Evolutionary conservation across 2,329 filamentous ascomycete genomes (phyloP).

Genomic region (Rutstroemia sp.): DNA sequence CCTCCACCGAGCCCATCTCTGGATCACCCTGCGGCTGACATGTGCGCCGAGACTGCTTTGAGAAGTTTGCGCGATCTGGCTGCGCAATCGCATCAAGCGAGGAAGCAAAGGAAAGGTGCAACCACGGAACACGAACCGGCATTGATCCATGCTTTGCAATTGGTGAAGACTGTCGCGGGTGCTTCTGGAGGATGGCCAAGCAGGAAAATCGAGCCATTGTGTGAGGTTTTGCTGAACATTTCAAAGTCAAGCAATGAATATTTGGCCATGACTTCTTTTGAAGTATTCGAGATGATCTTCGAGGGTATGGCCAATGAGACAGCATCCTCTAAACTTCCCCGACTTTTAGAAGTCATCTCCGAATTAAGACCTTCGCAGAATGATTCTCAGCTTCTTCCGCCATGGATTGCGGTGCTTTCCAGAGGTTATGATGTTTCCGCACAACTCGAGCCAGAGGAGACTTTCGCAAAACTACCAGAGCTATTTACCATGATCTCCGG

Average conservation of each 20-base stretch:
- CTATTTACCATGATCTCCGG: conserved; percentile 72
- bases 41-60: conserved; percentile 89
- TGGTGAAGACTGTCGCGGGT: conserved; percentile 82
- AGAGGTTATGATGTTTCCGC: conserved; percentile 90
- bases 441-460: conserved; percentile 81
- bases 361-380: conserved; percentile 87
- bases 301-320: conserved; percentile 82
- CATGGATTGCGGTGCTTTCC: conserved; percentile 94
- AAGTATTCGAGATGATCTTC: conserved; percentile 97
- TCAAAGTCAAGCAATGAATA: conserved; percentile 89
- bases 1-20: conserved; percentile 86
- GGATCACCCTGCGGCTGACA: conserved; percentile 90
- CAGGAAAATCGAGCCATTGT: conserved; percentile 87
- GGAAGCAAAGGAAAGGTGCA: conserved; percentile 59
- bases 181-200: conserved; percentile 93
- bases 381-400: conserved; percentile 88
- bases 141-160: conserved; percentile 83
- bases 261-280: conserved; percentile 92
- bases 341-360: conserved; percentile 82
- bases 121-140: conserved; percentile 65
- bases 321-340: conserved; percentile 79
- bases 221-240: conserved; percentile 81
- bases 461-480: conserved; percentile 81
- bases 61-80: conserved; percentile 71
- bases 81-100: conserved; percentile 50